Conservation (phyloP, 2,329 filamentous ascomycete genomes). For the Colletotrichum cereale region DNA sequence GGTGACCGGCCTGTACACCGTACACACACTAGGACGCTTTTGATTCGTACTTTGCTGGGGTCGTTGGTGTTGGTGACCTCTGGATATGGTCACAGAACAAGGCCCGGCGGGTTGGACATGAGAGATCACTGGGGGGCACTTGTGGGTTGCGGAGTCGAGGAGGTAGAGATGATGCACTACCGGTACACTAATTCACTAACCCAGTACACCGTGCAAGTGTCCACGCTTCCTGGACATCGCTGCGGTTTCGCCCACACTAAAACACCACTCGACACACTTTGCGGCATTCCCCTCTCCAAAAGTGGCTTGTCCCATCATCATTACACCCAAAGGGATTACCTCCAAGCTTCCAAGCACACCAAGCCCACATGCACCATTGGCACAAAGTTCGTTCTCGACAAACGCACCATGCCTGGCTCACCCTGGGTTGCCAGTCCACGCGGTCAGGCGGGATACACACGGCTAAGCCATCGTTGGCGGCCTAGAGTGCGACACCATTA, state of each 20-base stretch:
- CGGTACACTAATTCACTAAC: background rate
- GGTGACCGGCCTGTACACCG: background rate
- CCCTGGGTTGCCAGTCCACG: constrained; percentile 34
- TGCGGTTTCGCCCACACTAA: constrained; percentile 38
- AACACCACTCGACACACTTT: constrained; percentile 39
- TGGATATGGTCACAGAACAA: constrained; percentile 14
- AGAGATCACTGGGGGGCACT: constrained; percentile 8
- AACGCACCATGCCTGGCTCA: constrained; percentile 27
- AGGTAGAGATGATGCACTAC: background rate
- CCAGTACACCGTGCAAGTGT: constrained; percentile 27
- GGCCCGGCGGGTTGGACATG: constrained; percentile 1
- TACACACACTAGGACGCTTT: background rate
- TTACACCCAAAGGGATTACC: constrained; percentile 24
- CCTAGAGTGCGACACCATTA: constrained; percentile 31
- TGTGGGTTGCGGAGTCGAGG: constrained; percentile 1
- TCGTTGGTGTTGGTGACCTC: constrained; percentile 26
- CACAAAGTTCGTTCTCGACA: constrained; percentile 27
- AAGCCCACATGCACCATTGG: constrained; percentile 11
- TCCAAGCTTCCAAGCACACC: constrained; percentile 17
- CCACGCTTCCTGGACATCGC: constrained; percentile 25
- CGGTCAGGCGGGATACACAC: constrained; percentile 23
- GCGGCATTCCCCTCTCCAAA: constrained; percentile 33
- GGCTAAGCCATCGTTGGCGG: constrained; percentile 20
- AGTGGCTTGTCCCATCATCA: constrained; percentile 38
- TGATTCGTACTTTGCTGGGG: constrained; percentile 20